Evolutionary conservation across 768 basidiomycete species (phyloP).

Genomic region (Trametes cubensis): DNA sequence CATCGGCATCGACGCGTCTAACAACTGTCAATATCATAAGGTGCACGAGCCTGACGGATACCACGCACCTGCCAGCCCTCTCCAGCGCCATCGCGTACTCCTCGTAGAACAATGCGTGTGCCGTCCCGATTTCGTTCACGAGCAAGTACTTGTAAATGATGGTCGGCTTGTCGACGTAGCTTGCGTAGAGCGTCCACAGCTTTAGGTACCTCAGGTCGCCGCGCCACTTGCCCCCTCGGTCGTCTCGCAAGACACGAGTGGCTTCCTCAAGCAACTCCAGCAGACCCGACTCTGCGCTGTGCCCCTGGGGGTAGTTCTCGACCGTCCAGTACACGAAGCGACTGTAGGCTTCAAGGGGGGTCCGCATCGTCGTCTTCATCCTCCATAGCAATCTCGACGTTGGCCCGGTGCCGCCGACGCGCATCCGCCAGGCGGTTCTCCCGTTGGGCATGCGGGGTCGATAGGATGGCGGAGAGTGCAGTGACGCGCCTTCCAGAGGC

Average conservation of each 20-base stretch:
- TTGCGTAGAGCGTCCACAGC: conserved; percentile 92
- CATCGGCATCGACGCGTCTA: conserved; percentile 89
- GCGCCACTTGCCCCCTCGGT: conserved; percentile 73
- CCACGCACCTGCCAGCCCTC: conserved; percentile 71
- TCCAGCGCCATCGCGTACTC: conserved; percentile 89
- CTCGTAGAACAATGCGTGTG: conserved; percentile 83
- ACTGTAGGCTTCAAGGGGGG: conserved; percentile 84
- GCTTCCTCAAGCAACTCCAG: conserved; percentile 91
- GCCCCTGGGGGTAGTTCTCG: conserved; percentile 93
- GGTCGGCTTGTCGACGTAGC: conserved; percentile 86
- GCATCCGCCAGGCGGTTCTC: conserved; percentile 69
- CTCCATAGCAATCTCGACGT: conserved; percentile 69
- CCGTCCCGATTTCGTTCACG: conserved; percentile 87
- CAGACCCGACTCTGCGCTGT: conserved; percentile 86
- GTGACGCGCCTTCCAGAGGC: conserved; percentile 80
- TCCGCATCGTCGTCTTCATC: conserved; percentile 75
- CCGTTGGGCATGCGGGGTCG: conserved; percentile 77
- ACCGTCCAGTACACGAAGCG: conserved; percentile 89
- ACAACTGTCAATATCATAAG: conserved; percentile 11
- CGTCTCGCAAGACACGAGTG: conserved; percentile 79
- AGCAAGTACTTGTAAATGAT: conserved; percentile 90
- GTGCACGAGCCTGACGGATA: background rate
- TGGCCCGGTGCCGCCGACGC: conserved; percentile 67
- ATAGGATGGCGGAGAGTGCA: conserved; percentile 69
- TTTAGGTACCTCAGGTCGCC: conserved; percentile 87